Conservation (phyloP, 148 eudicot species). For the Chenopodium formosanum region DNA sequence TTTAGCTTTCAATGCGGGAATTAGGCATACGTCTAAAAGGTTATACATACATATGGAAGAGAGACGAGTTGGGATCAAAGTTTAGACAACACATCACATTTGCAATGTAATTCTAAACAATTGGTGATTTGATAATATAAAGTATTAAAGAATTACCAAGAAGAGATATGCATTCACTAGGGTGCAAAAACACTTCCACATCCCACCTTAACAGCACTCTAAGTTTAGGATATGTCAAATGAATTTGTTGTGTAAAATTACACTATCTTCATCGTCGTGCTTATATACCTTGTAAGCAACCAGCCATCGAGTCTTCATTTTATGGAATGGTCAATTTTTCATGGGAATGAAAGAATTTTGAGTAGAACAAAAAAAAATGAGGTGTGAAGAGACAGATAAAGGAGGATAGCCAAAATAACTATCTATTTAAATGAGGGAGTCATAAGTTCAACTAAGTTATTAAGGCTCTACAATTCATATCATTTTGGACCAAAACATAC, state of each 20-base stretch:
- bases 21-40: not conserved
- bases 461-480: not conserved
- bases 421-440: not conserved
- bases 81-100: not conserved
- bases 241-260: no score
- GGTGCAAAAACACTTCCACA: no score
- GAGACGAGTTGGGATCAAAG: not conserved
- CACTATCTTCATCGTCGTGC: not conserved
- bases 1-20: not conserved
- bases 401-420: not conserved
- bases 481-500: not conserved
- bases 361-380: not conserved
- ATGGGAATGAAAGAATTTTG: not conserved
- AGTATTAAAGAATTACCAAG: no score
- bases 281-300: not conserved
- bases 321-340: not conserved
- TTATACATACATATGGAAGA: not conserved
- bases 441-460: not conserved
- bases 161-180: no score
- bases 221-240: no score
- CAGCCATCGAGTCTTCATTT: not conserved
- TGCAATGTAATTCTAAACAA: not conserved
- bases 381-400: not conserved
- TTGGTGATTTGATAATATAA: no score
- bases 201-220: no score